Evolutionary conservation across 2,329 filamentous ascomycete genomes (phyloP).

Genomic region (Fusarium sp.): DNA sequence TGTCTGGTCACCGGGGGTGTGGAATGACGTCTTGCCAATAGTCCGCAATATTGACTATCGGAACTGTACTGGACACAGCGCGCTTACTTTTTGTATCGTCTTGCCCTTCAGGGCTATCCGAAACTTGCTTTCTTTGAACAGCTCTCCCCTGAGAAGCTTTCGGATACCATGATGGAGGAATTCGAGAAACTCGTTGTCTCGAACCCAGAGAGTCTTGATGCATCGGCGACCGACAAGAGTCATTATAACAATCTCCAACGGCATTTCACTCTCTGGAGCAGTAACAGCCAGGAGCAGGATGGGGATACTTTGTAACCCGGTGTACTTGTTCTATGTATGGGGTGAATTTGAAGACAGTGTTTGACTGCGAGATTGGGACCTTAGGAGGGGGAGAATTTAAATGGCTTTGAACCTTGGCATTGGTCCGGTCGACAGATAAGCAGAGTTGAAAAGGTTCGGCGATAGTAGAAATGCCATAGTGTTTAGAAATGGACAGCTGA

Average conservation of each 20-base stretch:
- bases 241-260: fast-evolving
- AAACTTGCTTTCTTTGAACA: neutral
- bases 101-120: neutral
- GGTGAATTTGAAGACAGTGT: neutral
- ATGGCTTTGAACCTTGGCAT: neutral
- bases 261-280: neutral
- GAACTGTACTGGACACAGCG: fast-evolving
- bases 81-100: fast-evolving
- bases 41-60: fast-evolving
- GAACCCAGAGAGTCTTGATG: fast-evolving
- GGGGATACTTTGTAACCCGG: neutral
- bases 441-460: neutral
- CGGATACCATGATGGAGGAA: neutral
- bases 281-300: neutral
- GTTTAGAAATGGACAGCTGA: neutral
- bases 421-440: neutral
- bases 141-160: neutral
- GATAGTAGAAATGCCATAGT: neutral
- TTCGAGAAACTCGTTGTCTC: neutral
- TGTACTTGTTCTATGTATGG: neutral
- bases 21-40: neutral
- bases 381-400: neutral
- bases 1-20: neutral
- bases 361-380: neutral
- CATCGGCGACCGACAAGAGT: neutral